A percentile compares a stretch with the other conserved stretches of the same genome.
These are phyloP conservation scores for Globisporangium solare DNA, from an alignment of 352 stramenopile species.

Conservation along the genomic window DNA sequence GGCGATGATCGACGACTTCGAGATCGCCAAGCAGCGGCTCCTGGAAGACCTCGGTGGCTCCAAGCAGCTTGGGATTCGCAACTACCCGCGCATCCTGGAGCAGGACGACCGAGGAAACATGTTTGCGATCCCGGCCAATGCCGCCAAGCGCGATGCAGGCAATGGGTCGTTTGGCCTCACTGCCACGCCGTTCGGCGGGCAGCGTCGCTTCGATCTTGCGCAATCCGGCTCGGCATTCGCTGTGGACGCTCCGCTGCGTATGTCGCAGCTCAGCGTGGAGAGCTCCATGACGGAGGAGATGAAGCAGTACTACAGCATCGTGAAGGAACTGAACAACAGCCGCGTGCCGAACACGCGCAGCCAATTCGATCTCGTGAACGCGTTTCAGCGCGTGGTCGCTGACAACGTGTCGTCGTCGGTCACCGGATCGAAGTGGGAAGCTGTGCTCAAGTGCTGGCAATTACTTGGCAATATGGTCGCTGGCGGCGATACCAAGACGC, in stretches of 20 bases:
- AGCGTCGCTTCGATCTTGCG: constrained; percentile 48
- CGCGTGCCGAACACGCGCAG: constrained; percentile 65
- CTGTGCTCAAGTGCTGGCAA: constrained; percentile 80
- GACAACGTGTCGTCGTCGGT: constrained; percentile 54
- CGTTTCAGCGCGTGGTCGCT: constrained; percentile 48
- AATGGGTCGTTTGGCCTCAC: constrained; percentile 38
- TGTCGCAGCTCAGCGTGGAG: constrained; percentile 61
- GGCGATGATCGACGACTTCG: constrained; percentile 85
- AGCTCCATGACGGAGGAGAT: constrained; percentile 81
- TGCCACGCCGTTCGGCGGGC: constrained; percentile 39
- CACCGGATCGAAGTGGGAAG: constrained; percentile 67
- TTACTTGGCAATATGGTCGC: constrained; percentile 61
- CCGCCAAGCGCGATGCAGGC: constrained; percentile 23
- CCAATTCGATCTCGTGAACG: constrained; percentile 60
- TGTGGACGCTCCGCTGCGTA: constrained; percentile 32
- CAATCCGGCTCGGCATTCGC: constrained; percentile 22
- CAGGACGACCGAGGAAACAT: constrained; percentile 37
- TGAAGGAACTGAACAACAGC: constrained; percentile 66
- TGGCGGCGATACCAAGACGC: constrained; percentile 42
- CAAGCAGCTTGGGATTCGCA: constrained; percentile 62
- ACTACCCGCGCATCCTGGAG: constrained; percentile 62
- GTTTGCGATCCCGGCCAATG: constrained; percentile 34
- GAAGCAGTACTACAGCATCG: constrained; percentile 70
- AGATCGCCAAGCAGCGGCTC: constrained; percentile 66
- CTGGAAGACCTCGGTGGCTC: constrained; percentile 64